A percentile compares a stretch with the other conserved stretches of the same genome.
Conservation (phyloP, 2,329 filamentous ascomycete genomes). For the Zopfia rhizophila region DNA sequence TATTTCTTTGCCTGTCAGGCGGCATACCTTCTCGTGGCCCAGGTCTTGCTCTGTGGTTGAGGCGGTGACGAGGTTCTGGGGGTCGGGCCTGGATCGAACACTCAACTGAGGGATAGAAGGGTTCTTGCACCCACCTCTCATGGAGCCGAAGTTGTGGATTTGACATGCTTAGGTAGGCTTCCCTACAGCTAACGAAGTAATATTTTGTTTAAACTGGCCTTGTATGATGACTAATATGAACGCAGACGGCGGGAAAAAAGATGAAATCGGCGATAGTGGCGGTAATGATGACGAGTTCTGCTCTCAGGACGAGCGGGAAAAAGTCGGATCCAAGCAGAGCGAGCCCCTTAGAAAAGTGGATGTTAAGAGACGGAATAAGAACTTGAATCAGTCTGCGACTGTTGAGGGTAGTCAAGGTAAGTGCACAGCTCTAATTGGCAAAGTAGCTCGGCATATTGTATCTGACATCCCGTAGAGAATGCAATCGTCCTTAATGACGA, state of each 20-base stretch:
- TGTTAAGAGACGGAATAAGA: slow-evolving; percentile 12
- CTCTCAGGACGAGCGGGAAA: slow-evolving; percentile 11
- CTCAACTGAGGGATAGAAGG: slow-evolving; percentile 12
- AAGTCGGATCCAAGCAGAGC: slow-evolving; percentile 5
- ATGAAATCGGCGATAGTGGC: slow-evolving; percentile 15
- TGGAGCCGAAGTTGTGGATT: slow-evolving; percentile 18
- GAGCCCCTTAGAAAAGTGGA: slow-evolving; percentile 14
- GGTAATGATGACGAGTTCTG: slow-evolving; percentile 13
- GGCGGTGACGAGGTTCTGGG: slow-evolving; percentile 12
- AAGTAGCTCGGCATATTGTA: slow-evolving; percentile 18
- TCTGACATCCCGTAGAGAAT: slow-evolving; percentile 27
- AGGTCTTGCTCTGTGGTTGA: no score
- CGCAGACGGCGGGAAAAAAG: slow-evolving; percentile 17
- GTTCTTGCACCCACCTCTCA: slow-evolving; percentile 12
- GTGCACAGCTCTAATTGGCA: slow-evolving; percentile 6
- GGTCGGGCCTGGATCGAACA: slow-evolving; percentile 13
- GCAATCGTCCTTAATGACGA: slow-evolving; percentile 21
- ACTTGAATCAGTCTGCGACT: slow-evolving; percentile 17
- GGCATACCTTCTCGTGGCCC: no score
- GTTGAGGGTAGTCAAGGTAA: slow-evolving; percentile 24
- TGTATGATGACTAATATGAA: slow-evolving; percentile 20
- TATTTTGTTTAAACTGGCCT: slow-evolving; percentile 9
- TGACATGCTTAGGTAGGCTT: slow-evolving; percentile 22
- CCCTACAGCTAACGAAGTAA: slow-evolving; percentile 14
- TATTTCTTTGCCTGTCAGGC: no score